Evolutionary conservation across 805 yeast genomes (phyloP), one percentile per base, ranked within the genome.

Genomic region (Yarrowia phangngaensis): DNA sequence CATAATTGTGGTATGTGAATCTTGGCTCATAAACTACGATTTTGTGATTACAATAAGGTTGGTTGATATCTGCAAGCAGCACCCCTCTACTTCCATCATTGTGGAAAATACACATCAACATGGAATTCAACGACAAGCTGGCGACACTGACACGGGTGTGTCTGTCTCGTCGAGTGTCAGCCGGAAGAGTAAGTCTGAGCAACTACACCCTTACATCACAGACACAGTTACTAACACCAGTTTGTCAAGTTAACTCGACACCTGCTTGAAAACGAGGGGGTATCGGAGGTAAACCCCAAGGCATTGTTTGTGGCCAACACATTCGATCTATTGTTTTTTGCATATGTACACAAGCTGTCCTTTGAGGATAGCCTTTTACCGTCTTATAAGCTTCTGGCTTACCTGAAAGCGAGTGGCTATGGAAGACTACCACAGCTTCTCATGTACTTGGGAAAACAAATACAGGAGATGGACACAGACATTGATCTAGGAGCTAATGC

Each of bases 91-190:
- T n/a, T n/a, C n/a, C n/a, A n/a, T n/a, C n/a, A n/a, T n/a, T n/a
- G n/a, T n/a, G n/a, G n/a, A n/a, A n/a, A n/a, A n/a, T n/a, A n/a
- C 6, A 11, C 28, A 14, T 29, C 48, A 22, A 20, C 48, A 41
- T 41, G 48, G 35, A 30, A 8, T 29, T 41, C 16, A 29, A 29
- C 35, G 48, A 41, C 35, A 45, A 45, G 41, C 24, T 45, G 40
- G 32, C 38, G 14, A 31, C 30, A 22, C 15, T 45, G 29, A 45
- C 50, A 11, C 22, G 50, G 9, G 50, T 24, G 23, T 45, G 50
- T 20, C 16, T 45, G 4, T 6, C 33, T 12, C 40, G 50, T 5
- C 24, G 50, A 6, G 50, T 45, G 31, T 33, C 50, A 5, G 38
- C 50, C 4, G 32, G 40, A 23, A 31, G 32, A 31, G 50, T 45